Evolutionary conservation across 2,329 filamentous ascomycete genomes (phyloP).

Genomic region (Diaporthe velutina): DNA sequence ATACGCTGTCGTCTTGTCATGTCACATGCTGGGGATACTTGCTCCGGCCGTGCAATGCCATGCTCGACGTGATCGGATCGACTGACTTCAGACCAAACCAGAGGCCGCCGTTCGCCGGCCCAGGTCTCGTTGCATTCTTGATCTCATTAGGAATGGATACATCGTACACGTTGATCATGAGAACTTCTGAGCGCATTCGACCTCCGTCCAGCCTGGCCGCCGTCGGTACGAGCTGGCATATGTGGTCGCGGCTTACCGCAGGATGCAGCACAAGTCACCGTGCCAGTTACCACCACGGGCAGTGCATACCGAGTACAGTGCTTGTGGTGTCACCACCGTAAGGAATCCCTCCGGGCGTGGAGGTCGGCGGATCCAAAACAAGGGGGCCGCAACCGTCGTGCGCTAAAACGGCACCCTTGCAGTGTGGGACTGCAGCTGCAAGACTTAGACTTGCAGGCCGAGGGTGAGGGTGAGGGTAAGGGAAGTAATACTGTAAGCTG

Average conservation of each 20-base stretch:
- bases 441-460: slow-evolving; percentile 9
- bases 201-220: not conserved
- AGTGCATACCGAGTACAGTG: not conserved
- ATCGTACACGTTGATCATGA: not conserved
- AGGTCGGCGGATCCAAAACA: slow-evolving; percentile 29
- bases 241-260: slow-evolving; percentile 1
- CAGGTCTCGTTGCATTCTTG: not conserved
- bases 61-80: slow-evolving; percentile 8
- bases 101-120: not conserved
- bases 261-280: slow-evolving; percentile 20
- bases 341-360: slow-evolving; percentile 8
- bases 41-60: slow-evolving; percentile 5
- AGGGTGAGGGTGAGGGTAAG: slow-evolving; percentile 14
- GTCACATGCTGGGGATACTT: not conserved
- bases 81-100: not conserved
- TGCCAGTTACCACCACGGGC: slow-evolving; percentile 1
- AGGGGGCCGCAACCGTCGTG: slow-evolving; percentile 7
- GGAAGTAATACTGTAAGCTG: not conserved
- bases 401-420: slow-evolving; percentile 28
- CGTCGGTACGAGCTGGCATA: not conserved
- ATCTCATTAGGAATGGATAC: not conserved
- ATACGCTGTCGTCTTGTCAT: not conserved
- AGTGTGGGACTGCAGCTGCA: slow-evolving; percentile 18
- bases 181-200: not conserved
- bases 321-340: not conserved